A percentile compares a stretch with the other conserved stretches of the same genome.
Evolutionary conservation across 2,329 filamentous ascomycete genomes (phyloP).

Genomic region (Scortechinia acanthostroma): DNA sequence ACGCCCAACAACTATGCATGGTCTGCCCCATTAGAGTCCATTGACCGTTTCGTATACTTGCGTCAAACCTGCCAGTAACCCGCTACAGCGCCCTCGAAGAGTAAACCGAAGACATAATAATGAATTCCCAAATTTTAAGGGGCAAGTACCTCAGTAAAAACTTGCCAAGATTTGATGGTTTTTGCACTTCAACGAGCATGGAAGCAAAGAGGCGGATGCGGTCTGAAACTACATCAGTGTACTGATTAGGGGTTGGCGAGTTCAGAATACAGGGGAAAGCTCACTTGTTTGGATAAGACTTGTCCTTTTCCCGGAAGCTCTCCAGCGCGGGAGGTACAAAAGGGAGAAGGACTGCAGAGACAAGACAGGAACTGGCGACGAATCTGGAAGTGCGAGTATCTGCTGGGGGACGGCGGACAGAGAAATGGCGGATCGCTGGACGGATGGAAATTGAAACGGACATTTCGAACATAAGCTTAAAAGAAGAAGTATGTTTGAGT

Average conservation of each 20-base stretch:
- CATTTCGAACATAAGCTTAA: no score
- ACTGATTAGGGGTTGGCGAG: not conserved
- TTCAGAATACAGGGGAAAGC: not conserved
- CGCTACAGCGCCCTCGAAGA: no score
- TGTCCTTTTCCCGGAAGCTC: not conserved
- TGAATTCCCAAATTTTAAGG: no score
- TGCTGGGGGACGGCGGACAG: not conserved
- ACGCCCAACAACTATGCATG: no score
- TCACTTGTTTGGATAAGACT: not conserved
- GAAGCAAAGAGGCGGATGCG: conserved; percentile 1
- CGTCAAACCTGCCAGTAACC: no score
- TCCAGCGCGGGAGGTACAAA: not conserved
- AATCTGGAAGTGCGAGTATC: not conserved
- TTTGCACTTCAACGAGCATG: conserved; percentile 1
- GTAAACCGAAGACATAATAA: no score
- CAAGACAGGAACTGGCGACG: not conserved
- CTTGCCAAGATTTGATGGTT: no score
- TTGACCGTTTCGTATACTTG: no score
- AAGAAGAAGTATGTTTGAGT: no score
- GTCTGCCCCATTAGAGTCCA: no score
- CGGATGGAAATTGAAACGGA: no score
- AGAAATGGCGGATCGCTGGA: not conserved
- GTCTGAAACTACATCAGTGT: not conserved
- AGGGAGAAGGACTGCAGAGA: not conserved
- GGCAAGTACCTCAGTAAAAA: no score